phyloP scores from a whole-genome alignment of 2,329 filamentous ascomycete species.

The Aspergillus transmontanensis region DNA sequence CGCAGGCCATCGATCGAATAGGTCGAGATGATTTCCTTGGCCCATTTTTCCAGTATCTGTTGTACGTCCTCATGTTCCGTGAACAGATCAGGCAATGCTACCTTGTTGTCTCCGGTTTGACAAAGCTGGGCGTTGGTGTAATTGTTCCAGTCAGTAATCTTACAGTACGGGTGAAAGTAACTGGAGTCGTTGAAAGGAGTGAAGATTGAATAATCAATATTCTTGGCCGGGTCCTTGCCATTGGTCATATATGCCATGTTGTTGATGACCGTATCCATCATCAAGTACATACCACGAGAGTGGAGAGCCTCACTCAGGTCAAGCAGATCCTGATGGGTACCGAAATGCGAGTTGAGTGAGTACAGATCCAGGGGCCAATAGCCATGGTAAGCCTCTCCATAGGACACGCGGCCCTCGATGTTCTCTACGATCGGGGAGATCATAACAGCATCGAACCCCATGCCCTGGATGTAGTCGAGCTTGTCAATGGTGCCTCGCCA shows the following conservation, averaged over 20 bases:
- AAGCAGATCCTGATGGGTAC: slow-evolving; percentile 46
- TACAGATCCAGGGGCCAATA: slow-evolving; percentile 52
- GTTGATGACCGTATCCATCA: slow-evolving; percentile 53
- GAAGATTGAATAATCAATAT: slow-evolving; percentile 21
- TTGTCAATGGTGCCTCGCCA: slow-evolving; percentile 59
- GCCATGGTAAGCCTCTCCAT: slow-evolving; percentile 49
- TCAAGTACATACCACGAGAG: slow-evolving; percentile 49
- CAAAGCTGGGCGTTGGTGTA: slow-evolving; percentile 32
- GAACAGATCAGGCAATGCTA: slow-evolving; percentile 50
- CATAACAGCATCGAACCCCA: slow-evolving; percentile 46
- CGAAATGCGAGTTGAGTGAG: slow-evolving; percentile 49
- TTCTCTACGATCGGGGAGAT: slow-evolving; percentile 43
- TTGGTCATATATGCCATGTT: slow-evolving; percentile 21
- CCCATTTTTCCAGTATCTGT: slow-evolving; percentile 44
- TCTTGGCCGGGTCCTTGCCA: slow-evolving; percentile 3
- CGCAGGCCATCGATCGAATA: slow-evolving; percentile 55
- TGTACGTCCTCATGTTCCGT: slow-evolving; percentile 46
- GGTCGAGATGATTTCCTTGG: slow-evolving; percentile 40
- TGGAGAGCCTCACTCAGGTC: slow-evolving; percentile 47
- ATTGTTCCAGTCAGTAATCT: slow-evolving; percentile 19
- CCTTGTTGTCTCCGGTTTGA: slow-evolving; percentile 47
- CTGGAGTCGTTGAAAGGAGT: slow-evolving; percentile 23
- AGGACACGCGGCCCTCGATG: slow-evolving; percentile 34
- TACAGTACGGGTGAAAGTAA: slow-evolving; percentile 24
- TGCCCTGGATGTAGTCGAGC: slow-evolving; percentile 51